A percentile compares a stretch with the other conserved stretches of the same genome.
Evolutionary conservation across 306 rosid species (phyloP).

Genomic region (Pyrus bretschneideri): DNA sequence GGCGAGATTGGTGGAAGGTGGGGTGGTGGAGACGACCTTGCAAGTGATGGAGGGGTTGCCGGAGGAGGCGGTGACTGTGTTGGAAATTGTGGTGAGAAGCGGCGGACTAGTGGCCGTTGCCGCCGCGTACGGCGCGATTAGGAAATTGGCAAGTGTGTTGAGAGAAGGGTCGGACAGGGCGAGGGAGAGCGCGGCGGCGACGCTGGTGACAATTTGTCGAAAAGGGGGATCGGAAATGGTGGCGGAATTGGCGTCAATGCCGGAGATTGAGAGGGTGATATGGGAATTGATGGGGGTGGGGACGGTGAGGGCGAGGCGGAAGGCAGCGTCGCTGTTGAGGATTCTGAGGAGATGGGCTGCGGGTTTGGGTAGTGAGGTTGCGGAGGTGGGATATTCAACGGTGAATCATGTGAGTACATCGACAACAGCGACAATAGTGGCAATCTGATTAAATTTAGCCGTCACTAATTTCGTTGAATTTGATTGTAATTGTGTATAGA

Average conservation of each 20-base stretch:
- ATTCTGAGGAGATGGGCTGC: slow-evolving; percentile 84
- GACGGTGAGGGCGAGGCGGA: slow-evolving; percentile 58
- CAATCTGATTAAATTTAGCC: not conserved
- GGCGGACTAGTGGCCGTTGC: slow-evolving; percentile 70
- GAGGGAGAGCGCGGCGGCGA: slow-evolving; percentile 81
- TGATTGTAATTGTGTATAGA: not conserved
- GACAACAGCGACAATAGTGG: not conserved
- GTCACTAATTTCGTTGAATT: not conserved
- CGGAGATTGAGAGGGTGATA: slow-evolving; percentile 70
- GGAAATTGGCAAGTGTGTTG: slow-evolving; percentile 41
- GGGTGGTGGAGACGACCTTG: slow-evolving; percentile 49
- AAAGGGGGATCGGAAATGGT: slow-evolving; percentile 82
- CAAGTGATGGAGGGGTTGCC: slow-evolving; percentile 44
- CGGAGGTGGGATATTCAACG: slow-evolving; percentile 26
- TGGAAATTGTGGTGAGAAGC: slow-evolving; percentile 73
- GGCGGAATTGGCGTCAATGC: slow-evolving; percentile 52
- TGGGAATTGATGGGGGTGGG: slow-evolving; percentile 92
- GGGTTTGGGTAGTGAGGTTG: slow-evolving; percentile 39
- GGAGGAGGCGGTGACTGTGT: slow-evolving; percentile 69
- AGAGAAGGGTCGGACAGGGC: slow-evolving; percentile 77
- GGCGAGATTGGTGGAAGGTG: slow-evolving; percentile 52
- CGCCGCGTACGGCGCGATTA: slow-evolving; percentile 45
- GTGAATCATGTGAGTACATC: slow-evolving; percentile 1
- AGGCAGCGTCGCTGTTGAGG: slow-evolving; percentile 78
- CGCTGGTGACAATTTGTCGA: slow-evolving; percentile 66